Evolutionary conservation across 768 basidiomycete genomes (phyloP), one percentile per base, ranked within the genome.

Genomic region (Psilocybe cubensis): DNA sequence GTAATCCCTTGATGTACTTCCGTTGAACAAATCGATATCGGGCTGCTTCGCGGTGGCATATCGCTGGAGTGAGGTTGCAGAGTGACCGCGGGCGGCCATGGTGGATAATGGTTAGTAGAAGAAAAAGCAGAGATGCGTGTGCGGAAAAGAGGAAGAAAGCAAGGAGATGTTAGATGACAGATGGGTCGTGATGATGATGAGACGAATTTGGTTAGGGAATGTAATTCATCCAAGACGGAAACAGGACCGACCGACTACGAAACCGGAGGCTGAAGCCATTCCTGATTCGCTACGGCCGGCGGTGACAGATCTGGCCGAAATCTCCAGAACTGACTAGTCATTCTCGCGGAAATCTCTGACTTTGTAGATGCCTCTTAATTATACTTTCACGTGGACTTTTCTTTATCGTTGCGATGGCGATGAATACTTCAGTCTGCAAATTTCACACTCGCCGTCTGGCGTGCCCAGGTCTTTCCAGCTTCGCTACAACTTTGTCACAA

Each of bases 41-140:
- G 80, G 77, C 33, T 81, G 80, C 21, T 79, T 74, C 35, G 79
- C 73, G 24, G 83, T 76, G 23, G 83, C 83, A 68, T 81, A 89
- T 70, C 77, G 82, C 44, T 87, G 81, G 41, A 91, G 78, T 14
- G 90, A 91, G 4, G 90, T 86, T 1, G 85, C 85, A 42, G 89
- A 91, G 40, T 63, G 88, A 63, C 86, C 77, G 66, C 85, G 79
- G 50, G 84, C 80, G 72, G 85, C 77, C 88, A 89, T 89, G 27
- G 45, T 49, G 35, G 44, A 35, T 27, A 42, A 42, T 28, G 46
- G 49, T 14, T 27, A 10, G 24, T 24, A 5, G 18, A 41, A 47
- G 24, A 28, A 33, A 56, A 40, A 52, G 35, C 23, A 38, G 18
- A 28, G 52, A 52, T 25, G 27, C 50, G 56, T 52, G 47, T 46